These are phyloP conservation scores for Penicillium thymicola DNA, from an alignment of 2,329 filamentous ascomycete species.

Conservation along the genomic window DNA sequence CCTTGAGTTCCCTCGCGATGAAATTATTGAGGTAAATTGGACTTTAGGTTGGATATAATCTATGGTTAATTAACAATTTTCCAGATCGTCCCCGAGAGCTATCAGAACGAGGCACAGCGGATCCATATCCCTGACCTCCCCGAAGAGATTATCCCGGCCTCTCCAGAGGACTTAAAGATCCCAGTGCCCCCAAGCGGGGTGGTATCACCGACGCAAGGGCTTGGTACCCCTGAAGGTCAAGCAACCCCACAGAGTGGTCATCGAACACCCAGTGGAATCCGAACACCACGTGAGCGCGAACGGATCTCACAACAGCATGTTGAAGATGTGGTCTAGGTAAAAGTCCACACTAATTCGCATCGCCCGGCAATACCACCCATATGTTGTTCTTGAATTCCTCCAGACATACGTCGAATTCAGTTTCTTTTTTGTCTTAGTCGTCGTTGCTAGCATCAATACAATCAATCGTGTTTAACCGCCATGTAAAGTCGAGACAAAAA, in stretches of 20 bases:
- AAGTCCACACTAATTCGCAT: neutral
- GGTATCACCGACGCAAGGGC: slow-evolving; percentile 44
- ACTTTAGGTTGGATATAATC: neutral
- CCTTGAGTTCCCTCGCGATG: slow-evolving; percentile 88
- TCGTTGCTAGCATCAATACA: slow-evolving; percentile 1
- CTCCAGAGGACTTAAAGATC: slow-evolving; percentile 77
- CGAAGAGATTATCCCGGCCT: slow-evolving; percentile 66
- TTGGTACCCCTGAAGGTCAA: slow-evolving; percentile 42
- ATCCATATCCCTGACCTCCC: slow-evolving; percentile 75
- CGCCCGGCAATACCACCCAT: neutral
- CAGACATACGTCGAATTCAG: neutral
- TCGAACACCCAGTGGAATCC: slow-evolving; percentile 25
- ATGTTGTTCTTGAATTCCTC: neutral
- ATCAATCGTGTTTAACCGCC: slow-evolving; percentile 61
- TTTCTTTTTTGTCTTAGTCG: neutral
- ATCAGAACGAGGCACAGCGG: slow-evolving; percentile 91
- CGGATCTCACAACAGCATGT: slow-evolving; percentile 45
- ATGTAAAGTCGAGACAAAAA: slow-evolving; percentile 96
- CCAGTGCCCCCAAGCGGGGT: slow-evolving; percentile 62
- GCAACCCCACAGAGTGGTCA: slow-evolving; percentile 44
- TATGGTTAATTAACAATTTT: slow-evolving; percentile 13
- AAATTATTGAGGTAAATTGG: slow-evolving; percentile 78
- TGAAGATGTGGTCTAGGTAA: slow-evolving; percentile 42
- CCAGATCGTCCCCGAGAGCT: slow-evolving; percentile 88
- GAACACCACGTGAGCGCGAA: slow-evolving; percentile 44